Percentiles rank a stretch among this genome's conserved stretches.
phyloP scores from a whole-genome alignment of 192 early-diverging fungal species.

The Gigaspora rosea region DNA sequence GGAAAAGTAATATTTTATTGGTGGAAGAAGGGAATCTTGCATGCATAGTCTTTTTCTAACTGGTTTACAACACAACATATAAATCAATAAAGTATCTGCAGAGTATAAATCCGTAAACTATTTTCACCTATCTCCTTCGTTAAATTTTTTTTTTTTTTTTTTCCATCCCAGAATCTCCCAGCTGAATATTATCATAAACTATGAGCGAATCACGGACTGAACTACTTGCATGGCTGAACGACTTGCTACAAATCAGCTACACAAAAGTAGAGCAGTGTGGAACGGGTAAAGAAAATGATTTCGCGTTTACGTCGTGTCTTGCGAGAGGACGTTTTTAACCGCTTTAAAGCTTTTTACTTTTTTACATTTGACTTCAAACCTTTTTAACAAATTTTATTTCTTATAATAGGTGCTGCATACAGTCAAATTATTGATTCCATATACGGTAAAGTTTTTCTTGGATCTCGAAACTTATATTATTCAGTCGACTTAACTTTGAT shows the following conservation, averaged over 20 bases:
- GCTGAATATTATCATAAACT: not conserved
- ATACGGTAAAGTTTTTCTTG: slow-evolving; percentile 48
- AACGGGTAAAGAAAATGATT: slow-evolving; percentile 59
- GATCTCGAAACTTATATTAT: not conserved
- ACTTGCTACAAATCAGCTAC: slow-evolving; percentile 86
- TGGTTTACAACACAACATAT: no score
- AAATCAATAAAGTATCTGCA: no score
- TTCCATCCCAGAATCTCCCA: no score
- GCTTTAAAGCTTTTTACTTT: not conserved
- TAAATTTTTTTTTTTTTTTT: no score
- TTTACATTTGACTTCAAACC: not conserved
- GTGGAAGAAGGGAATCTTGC: no score
- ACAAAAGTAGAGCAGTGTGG: slow-evolving; percentile 96
- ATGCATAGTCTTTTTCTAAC: no score
- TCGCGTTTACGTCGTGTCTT: not conserved
- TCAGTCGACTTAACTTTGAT: not conserved
- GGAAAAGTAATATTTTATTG: no score
- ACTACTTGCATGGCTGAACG: slow-evolving; percentile 94
- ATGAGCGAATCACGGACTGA: slow-evolving; percentile 93
- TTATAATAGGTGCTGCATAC: slow-evolving; percentile 60
- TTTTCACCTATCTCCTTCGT: no score
- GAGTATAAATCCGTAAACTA: no score
- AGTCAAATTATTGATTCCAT: slow-evolving; percentile 74
- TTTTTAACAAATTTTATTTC: not conserved
- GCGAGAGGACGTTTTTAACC: not conserved